Base-by-base conservation (phyloP, 2,329 filamentous ascomycete species). In the Neonectria punicea region DNA sequence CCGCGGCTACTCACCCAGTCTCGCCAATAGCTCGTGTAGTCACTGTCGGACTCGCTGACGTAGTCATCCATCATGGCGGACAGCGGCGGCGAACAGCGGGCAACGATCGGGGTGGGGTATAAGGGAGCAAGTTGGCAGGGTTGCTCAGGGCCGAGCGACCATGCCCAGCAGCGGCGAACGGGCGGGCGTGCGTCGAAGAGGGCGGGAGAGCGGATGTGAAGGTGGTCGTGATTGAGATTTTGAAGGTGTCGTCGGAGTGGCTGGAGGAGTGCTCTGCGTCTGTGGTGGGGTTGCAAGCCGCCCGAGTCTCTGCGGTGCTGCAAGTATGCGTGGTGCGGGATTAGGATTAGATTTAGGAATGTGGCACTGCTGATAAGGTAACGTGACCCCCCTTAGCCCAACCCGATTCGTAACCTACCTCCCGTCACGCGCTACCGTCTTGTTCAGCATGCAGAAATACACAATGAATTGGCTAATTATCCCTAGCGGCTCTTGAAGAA, bases 21-120 rank as follows among this genome's bases (percentile, higher is more conserved):
- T 80, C 95, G 87, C 96, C 96, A 99, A 81, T 98, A 99, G 82
- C 94, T 98, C 53, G 96, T 98, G 80, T 98, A 99, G 83, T 99
- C 96, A 81, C 94, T 98, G 79, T 99, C 96, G 13, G 94, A 97
- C 81, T 99, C 96, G 78, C 94, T 98, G 72, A 93, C 94, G 81
- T 96, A 98, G 82, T 98, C 95, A 79, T 98, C 96, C 96, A 98
- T 98, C 75, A 78, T 84, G 67, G 58, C 68, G 61, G 69, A 61
- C 63, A 53, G 41, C 50, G 50, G 25, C 18, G 44, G 39, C 13
- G 30, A n/a, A 22, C 43, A 34, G 51, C 28, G 11, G 65, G 46
- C 46, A 43, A 59, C 22, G 50, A 30, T 36, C 50, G 57, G 53
- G 58, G 53, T 30, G 49, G 46, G 39, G 55, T 18, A 43, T 46